phyloP scores from a whole-genome alignment of 805 yeast species.

The Grigorovia yakushimaensis region DNA sequence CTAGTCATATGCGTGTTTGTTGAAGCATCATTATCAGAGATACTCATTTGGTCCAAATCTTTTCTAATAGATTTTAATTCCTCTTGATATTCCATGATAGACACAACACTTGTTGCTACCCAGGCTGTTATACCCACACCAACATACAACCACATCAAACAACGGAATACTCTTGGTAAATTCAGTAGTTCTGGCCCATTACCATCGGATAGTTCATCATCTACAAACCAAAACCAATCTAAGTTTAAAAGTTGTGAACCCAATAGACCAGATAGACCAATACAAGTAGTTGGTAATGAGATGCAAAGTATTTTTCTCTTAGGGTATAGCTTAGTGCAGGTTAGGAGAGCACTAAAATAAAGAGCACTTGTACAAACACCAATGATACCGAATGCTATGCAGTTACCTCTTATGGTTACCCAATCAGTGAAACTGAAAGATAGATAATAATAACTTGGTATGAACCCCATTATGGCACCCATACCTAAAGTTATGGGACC shows the following conservation, averaged over 20 bases:
- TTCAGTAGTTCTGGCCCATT: slow-evolving; percentile 37
- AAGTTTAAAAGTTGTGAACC: slow-evolving; percentile 53
- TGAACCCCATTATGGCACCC: slow-evolving; percentile 48
- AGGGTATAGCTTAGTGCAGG: slow-evolving; percentile 84
- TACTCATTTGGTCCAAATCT: slow-evolving; percentile 4
- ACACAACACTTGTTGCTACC: slow-evolving; percentile 53
- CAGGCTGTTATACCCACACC: slow-evolving; percentile 51
- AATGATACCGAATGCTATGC: slow-evolving; percentile 31
- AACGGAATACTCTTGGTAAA: slow-evolving; percentile 41
- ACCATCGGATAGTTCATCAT: slow-evolving; percentile 6
- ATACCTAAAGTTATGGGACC: slow-evolving; percentile 69
- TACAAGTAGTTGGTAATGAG: slow-evolving; percentile 79
- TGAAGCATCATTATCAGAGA: slow-evolving; percentile 2
- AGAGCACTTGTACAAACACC: slow-evolving; percentile 68
- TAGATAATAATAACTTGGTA: slow-evolving; percentile 53
- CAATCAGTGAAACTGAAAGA: slow-evolving; percentile 33
- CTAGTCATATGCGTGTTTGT: not conserved
- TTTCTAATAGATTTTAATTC: not conserved
- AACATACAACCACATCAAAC: slow-evolving; percentile 44
- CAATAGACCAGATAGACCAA: slow-evolving; percentile 72
- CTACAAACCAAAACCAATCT: slow-evolving; percentile 27
- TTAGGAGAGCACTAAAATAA: slow-evolving; percentile 59
- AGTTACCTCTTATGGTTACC: slow-evolving; percentile 9
- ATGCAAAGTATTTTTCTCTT: slow-evolving; percentile 69
- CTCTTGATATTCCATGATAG: slow-evolving; percentile 37